These are phyloP conservation scores for Spergularia bocconei DNA, from an alignment of 148 eudicot species.

Conservation along the genomic window DNA sequence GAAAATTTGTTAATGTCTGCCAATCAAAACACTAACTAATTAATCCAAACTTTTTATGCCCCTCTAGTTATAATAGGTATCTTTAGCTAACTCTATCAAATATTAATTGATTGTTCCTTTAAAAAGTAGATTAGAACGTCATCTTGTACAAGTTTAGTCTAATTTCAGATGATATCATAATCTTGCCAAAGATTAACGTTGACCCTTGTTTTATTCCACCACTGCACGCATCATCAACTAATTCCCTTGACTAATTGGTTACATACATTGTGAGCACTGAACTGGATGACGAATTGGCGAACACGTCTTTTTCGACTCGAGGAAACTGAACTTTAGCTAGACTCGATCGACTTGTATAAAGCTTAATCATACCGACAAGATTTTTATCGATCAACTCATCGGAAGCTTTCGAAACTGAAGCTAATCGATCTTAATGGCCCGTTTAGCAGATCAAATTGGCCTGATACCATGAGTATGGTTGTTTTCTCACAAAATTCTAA, in stretches of 20 bases:
- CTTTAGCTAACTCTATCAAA: background rate
- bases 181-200: background rate
- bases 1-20: constrained; percentile 21
- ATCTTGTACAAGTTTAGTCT: background rate
- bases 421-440: too few relatives aligned
- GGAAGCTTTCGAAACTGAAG: too few relatives aligned
- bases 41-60: background rate
- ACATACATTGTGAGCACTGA: background rate
- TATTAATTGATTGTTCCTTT: background rate
- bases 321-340: too few relatives aligned
- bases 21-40: constrained; percentile 20
- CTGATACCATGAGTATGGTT: too few relatives aligned
- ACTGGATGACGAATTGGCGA: background rate
- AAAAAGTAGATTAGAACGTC: background rate
- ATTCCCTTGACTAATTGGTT: background rate
- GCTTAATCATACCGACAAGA: too few relatives aligned
- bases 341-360: too few relatives aligned
- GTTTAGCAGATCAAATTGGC: too few relatives aligned
- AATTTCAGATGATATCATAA: constrained; percentile 3
- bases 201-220: constrained; percentile 7
- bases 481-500: background rate
- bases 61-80: background rate
- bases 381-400: too few relatives aligned
- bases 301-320: too few relatives aligned
- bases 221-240: background rate